phyloP scores from a whole-genome alignment of 192 early-diverging fungal species.

The Podila epigama region DNA sequence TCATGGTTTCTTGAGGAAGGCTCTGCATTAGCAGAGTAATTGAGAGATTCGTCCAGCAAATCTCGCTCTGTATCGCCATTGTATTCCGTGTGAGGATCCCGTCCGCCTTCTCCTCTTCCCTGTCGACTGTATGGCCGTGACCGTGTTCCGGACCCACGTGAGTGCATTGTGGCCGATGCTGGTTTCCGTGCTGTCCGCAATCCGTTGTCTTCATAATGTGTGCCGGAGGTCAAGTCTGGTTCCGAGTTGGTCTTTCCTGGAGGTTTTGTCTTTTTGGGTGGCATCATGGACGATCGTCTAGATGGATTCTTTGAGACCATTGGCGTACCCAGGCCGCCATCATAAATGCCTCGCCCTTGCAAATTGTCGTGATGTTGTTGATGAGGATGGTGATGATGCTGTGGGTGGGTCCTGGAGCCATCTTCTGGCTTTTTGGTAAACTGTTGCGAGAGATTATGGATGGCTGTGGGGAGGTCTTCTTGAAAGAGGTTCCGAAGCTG shows the following conservation, averaged over 20 bases:
- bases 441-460: slow-evolving; percentile 87
- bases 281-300: slow-evolving; percentile 23
- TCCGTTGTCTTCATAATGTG: slow-evolving; percentile 26
- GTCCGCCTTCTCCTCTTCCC: slow-evolving; percentile 8
- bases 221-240: slow-evolving; percentile 15
- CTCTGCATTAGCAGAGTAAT: slow-evolving; percentile 8
- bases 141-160: slow-evolving; percentile 36
- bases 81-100: slow-evolving; percentile 45
- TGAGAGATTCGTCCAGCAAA: slow-evolving; percentile 38
- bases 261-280: slow-evolving; percentile 27
- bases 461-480: slow-evolving; percentile 91
- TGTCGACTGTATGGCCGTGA: slow-evolving; percentile 12
- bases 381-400: slow-evolving; percentile 36
- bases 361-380: slow-evolving; percentile 12
- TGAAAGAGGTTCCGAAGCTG: slow-evolving; percentile 90
- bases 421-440: slow-evolving; percentile 61
- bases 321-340: slow-evolving; percentile 32
- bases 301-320: slow-evolving; percentile 27
- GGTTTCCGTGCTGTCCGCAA: slow-evolving; percentile 19
- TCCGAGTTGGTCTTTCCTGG: slow-evolving; percentile 26
- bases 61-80: slow-evolving; percentile 14
- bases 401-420: slow-evolving; percentile 21
- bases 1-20: neutral
- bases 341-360: slow-evolving; percentile 24
- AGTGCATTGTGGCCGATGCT: slow-evolving; percentile 46